Percentiles rank a stretch among this genome's conserved stretches.
These are phyloP conservation scores for Microdochium trichocladiopsis DNA, from an alignment of 2,329 filamentous ascomycete species.

Conservation along the genomic window DNA sequence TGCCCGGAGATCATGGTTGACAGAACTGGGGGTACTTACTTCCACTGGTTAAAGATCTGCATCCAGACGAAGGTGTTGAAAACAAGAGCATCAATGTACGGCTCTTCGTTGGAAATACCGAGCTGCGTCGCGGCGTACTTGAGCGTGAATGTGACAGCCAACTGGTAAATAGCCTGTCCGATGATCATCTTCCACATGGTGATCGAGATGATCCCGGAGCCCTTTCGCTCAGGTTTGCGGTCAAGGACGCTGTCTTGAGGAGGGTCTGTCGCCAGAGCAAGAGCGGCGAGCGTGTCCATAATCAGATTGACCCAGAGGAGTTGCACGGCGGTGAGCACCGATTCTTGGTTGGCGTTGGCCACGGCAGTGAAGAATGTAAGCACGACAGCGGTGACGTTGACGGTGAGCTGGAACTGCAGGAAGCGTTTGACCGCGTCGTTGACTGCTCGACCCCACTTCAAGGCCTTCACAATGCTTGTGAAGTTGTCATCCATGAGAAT, in stretches of 20 bases:
- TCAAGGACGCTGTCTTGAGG: conserved; percentile 74
- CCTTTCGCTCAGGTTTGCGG: conserved; percentile 59
- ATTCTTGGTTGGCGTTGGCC: conserved; percentile 57
- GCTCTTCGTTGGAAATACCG: conserved; percentile 36
- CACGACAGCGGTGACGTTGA: conserved; percentile 86
- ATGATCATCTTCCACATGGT: conserved; percentile 99
- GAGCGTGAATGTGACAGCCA: conserved; percentile 71
- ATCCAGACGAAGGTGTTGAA: conserved; percentile 99
- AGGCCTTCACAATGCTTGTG: conserved; percentile 75
- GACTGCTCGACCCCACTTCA: conserved; percentile 73
- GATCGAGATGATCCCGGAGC: conserved; percentile 63
- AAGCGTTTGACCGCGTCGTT: conserved; percentile 75
- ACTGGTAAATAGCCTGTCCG: conserved; percentile 84
- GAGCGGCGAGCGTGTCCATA: conserved; percentile 91
- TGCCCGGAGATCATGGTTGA: conserved; percentile 3
- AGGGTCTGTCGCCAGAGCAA: conserved; percentile 86
- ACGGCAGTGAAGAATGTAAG: conserved; percentile 86
- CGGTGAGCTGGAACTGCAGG: conserved; percentile 71
- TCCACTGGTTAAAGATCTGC: conserved; percentile 98
- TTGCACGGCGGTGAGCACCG: conserved; percentile 83
- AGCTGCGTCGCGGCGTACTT: conserved; percentile 65
- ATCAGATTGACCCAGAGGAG: conserved; percentile 95
- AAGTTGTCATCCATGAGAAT: conserved; percentile 88
- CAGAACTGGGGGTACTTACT: conserved; percentile 46
- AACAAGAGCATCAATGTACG: conserved; percentile 69